Evolutionary conservation across 768 basidiomycete species (phyloP).

Genomic region (Obba rivulosa): DNA sequence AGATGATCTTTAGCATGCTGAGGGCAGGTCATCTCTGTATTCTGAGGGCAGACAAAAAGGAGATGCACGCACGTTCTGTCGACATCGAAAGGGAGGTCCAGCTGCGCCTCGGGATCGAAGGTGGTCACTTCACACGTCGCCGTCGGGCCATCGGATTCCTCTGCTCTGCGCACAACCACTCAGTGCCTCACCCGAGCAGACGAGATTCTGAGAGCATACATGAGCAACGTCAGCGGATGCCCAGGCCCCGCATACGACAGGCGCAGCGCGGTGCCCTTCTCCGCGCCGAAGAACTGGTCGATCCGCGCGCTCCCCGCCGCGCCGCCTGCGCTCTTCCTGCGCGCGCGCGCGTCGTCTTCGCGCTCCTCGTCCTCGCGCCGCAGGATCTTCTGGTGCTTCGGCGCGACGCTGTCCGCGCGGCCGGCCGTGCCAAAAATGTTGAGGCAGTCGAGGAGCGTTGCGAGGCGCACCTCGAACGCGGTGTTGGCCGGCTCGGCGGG

Average conservation of each 20-base stretch:
- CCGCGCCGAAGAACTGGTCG: conserved; percentile 56
- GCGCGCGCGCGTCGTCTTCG: conserved; percentile 23
- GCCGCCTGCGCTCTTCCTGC: conserved; percentile 32
- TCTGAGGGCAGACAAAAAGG: conserved; percentile 4
- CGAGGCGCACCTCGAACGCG: conserved; percentile 79
- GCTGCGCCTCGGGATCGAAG: conserved; percentile 74
- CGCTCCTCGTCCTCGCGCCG: conserved; percentile 27
- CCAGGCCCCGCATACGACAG: conserved; percentile 79
- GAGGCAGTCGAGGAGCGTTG: conserved; percentile 81
- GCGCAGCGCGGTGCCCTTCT: conserved; percentile 78
- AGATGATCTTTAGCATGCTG: conserved; percentile 55
- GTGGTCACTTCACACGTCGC: conserved; percentile 86
- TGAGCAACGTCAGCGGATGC: conserved; percentile 67
- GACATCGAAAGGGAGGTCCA: conserved; percentile 74
- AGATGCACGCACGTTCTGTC: conserved; percentile 2
- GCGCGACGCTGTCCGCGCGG: conserved; percentile 20
- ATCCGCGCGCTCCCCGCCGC: conserved; percentile 31
- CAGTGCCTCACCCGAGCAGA: not conserved
- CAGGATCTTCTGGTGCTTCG: conserved; percentile 44
- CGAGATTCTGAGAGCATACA: conserved; percentile 40
- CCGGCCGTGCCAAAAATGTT: conserved; percentile 88
- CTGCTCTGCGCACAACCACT: conserved; percentile 43
- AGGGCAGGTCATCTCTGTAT: too few relatives aligned
- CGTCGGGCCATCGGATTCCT: conserved; percentile 76
- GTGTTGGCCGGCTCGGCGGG: conserved; percentile 15